Base-by-base conservation (phyloP, 306 rosid species). In the Psophocarpus tetragonolobus region DNA sequence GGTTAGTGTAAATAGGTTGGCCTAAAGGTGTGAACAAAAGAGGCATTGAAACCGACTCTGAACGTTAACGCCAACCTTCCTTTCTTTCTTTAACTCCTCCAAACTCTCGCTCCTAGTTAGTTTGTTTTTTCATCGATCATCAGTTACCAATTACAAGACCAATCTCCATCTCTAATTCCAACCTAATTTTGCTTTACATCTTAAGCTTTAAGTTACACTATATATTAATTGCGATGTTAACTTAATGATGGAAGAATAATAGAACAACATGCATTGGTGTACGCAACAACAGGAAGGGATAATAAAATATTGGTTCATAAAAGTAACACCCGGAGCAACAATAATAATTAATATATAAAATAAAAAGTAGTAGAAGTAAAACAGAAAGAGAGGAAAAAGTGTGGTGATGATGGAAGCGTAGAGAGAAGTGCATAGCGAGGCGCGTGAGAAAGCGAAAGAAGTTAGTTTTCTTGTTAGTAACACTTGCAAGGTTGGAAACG, bases 401-500 rank as follows among this genome's bases (percentile, higher is more conserved):
- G 81, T 81, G 82, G 82, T 35, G 12, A 61, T 44, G 71, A 81
- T 81, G 74, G 66, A 79, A 60, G 79, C 87, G 85, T 82, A 60
- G 57, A 17, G 26, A 77, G 35, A 47, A 85, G 54, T 74, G 79
- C 26, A 41, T 0, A 4, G 12, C 32, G 61, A 72, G 35, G 88
- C 80, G 92, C 90, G 90, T 90, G 90, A 74, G 61, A 45, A 27
- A 83, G 54, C 4, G n/a, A 53, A 67, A 51, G 36, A 58, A 64
- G 36, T 67, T 67, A 69, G 65, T 83, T 86, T 87, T 89, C 85
- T 81, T 85, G 85, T 83, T 85, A 76, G 83, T 65, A 83, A 84
- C 90, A 81, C 88, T 87, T 84, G 76, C 24, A 85, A 87, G 88
- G 90, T 84, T 77, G 85, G 89, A 85, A 83, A 87, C 87, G 85